Percentiles rank a stretch among this genome's conserved stretches.
Conservation (phyloP, 2,329 filamentous ascomycete genomes). For the Nigrograna mackinnonii region DNA sequence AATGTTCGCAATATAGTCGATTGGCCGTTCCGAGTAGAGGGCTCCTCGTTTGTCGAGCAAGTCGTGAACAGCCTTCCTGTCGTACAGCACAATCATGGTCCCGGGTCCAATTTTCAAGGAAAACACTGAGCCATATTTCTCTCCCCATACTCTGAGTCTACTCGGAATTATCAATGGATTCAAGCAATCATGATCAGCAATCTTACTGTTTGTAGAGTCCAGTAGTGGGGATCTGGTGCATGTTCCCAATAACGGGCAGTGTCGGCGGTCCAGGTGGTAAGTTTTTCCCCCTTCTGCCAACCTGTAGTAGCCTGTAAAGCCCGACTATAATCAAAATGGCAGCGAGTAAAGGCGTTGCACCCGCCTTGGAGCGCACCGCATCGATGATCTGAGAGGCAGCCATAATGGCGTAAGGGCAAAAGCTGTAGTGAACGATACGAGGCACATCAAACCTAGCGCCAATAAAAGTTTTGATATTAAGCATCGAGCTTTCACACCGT, state of each 20-base stretch:
- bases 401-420: too few species aligned
- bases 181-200: too few species aligned
- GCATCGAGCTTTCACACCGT: too few species aligned
- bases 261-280: constrained; percentile 56
- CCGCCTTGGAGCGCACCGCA: too few species aligned
- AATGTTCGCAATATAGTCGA: constrained; percentile 9
- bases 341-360: too few species aligned
- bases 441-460: too few species aligned
- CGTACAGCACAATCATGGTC: constrained; percentile 20
- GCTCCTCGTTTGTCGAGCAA: constrained; percentile 20
- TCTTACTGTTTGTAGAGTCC: constrained; percentile 51
- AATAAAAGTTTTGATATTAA: too few species aligned
- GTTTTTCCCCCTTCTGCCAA: constrained; percentile 30
- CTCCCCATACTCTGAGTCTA: constrained; percentile 22
- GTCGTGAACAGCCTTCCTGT: constrained; percentile 16
- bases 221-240: constrained; percentile 51
- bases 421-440: too few species aligned
- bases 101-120: constrained; percentile 20
- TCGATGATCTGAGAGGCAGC: too few species aligned
- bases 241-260: constrained; percentile 54
- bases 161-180: too few species aligned
- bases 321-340: too few species aligned
- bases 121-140: constrained; percentile 18
- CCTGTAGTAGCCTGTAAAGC: constrained; percentile 6
- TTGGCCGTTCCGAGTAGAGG: constrained; percentile 14